Base-by-base conservation (phyloP, 768 basidiomycete species). In the Mycena olivaceomarginata region DNA sequence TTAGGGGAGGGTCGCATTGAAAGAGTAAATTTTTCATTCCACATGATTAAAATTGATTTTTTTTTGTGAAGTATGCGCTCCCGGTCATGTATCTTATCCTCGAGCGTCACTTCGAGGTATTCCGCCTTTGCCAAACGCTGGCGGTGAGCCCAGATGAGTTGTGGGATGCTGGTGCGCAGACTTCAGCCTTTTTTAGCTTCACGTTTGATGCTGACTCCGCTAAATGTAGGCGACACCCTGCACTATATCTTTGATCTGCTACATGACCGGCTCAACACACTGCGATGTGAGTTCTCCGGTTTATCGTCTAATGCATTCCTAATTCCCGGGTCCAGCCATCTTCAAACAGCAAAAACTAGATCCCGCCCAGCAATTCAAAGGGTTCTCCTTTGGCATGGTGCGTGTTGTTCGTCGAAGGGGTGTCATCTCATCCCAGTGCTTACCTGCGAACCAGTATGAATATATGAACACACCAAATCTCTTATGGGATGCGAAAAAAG, bases 331-430 rank as follows among this genome's bases (percentile, higher is more conserved):
- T 57, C 41, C 66, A 83, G 81, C 80, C 4, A 73, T 81, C 18
- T 83, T 82, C 31, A 31, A 31, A 31, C 31, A 31, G 31, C 31
- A 31, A 31, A 31, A 31, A 31, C 4, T 31, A 2, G 68, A 75
- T 66, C 41, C 60, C 4, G 31, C 51, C 37, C 70, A 76, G 16
- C 75, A 76, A 48, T 82, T 83, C 62, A 78, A 79, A 25, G 67
- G 63, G 0, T 81, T 82, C 46, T 77, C 84, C 0, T 79, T 80
- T 69, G 83, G 82, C 1, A n/a, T 85, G 63, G 84, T 83, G 66
- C 3, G 31, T 4, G 31, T 31, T 25, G 10, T 43, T 22, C 40
- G 5, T 11, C 12, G 11, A 62, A 16, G 2, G 8, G 18, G 9
- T 10, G 4, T 46, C 2, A 43, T 20, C 10, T 9, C 56, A 43